A percentile compares a stretch with the other conserved stretches of the same genome.
Conservation (phyloP, 768 basidiomycete species). For the Galerina marginata region DNA sequence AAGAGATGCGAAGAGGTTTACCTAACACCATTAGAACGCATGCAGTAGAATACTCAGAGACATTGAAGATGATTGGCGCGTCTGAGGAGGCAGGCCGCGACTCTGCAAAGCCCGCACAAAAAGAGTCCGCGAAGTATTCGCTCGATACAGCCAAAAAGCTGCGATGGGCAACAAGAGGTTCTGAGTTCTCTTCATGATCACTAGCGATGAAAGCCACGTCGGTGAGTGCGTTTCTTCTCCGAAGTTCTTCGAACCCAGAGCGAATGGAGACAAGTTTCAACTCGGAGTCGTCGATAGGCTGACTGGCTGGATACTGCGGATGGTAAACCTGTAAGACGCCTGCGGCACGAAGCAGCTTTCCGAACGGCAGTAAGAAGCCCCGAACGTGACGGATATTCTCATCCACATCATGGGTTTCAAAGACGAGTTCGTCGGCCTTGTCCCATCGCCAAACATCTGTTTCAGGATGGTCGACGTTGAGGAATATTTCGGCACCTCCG, state of each 20-base stretch:
- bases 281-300: not conserved
- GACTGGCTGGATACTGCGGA: conserved; percentile 20
- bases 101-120: conserved; percentile 33
- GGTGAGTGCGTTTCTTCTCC: conserved; percentile 34
- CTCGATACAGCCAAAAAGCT: conserved; percentile 41
- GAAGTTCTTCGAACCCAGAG: conserved; percentile 37
- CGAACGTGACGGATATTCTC: conserved; percentile 34
- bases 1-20: conserved; percentile 14
- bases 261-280: conserved; percentile 25
- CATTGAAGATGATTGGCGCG: conserved; percentile 14
- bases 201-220: conserved; percentile 41
- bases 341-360: conserved; percentile 35
- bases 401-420: conserved; percentile 37
- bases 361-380: conserved; percentile 38
- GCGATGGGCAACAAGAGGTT: conserved; percentile 43
- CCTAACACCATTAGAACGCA: conserved; percentile 35
- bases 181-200: conserved; percentile 17
- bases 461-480: conserved; percentile 50
- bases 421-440: conserved; percentile 42
- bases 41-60: conserved; percentile 19
- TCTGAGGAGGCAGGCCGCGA: conserved; percentile 17
- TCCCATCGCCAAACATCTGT: conserved; percentile 45
- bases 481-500: conserved; percentile 39
- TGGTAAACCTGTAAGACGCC: conserved; percentile 36
- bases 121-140: conserved; percentile 35